A percentile compares a stretch with the other conserved stretches of the same genome.
Evolutionary conservation across 208 protist species (phyloP).

Genomic region (Leptomonas seymouri): DNA sequence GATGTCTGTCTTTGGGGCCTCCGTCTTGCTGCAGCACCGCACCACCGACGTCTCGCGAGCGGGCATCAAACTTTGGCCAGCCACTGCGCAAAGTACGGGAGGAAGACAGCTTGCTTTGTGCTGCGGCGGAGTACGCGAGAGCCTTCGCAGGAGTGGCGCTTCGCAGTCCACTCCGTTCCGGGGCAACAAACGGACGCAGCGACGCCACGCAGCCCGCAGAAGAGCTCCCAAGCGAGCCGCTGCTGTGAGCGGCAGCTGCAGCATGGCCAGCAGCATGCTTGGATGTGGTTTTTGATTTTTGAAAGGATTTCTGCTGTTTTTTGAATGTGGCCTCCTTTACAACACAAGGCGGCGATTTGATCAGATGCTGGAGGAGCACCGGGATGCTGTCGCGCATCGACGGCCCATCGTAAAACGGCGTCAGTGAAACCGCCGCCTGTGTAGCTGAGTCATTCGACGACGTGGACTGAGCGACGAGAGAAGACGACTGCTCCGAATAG

Average conservation of each 20-base stretch:
- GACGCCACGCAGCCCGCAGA: too few species aligned
- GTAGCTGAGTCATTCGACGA: not conserved
- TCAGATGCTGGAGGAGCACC: constrained; percentile 19
- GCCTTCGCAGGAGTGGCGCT: too few species aligned
- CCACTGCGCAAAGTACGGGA: not conserved
- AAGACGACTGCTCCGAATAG: constrained; percentile 17
- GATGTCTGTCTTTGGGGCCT: not conserved
- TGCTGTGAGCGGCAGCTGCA: too few species aligned
- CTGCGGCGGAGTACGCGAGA: not conserved
- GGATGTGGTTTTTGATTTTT: not conserved
- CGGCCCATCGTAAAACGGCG: constrained; percentile 29
- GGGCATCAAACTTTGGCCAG: not conserved
- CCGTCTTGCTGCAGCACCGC: not conserved
- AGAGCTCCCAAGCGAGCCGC: too few species aligned
- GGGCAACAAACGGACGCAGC: too few species aligned
- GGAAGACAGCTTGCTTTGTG: not conserved
- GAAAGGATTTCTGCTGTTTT: not conserved
- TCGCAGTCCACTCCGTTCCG: too few species aligned
- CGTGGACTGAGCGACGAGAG: not conserved
- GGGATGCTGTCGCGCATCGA: constrained; percentile 36
- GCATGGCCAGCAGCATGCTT: too few species aligned
- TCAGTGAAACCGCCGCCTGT: not conserved
- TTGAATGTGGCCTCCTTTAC: not conserved
- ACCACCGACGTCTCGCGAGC: not conserved
- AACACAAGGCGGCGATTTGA: not conserved